phyloP scores from a whole-genome alignment of 2,329 filamentous ascomycete genomes.

The Catunica adiposa region DNA sequence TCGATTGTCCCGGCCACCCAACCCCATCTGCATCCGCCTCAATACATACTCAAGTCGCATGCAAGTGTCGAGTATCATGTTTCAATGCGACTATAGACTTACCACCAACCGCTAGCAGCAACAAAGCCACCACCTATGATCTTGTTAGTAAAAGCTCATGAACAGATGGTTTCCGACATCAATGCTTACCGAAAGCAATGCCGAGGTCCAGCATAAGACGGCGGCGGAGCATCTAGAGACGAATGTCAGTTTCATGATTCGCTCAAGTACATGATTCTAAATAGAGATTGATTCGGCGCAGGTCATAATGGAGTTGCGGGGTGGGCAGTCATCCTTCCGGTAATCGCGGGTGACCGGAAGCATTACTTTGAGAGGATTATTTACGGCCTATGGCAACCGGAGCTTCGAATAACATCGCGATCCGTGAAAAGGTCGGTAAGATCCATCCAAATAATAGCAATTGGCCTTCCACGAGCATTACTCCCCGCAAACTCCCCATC shows the following conservation, averaged over 20 bases:
- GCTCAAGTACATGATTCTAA: not conserved
- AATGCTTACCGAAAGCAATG: slow-evolving; percentile 37
- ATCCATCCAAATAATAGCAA: not conserved
- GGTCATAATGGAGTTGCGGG: too few species aligned
- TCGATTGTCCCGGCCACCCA: not conserved
- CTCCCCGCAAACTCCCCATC: not conserved
- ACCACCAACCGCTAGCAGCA: slow-evolving; percentile 43
- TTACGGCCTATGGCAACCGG: not conserved
- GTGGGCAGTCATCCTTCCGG: too few species aligned
- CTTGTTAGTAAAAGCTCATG: slow-evolving; percentile 1
- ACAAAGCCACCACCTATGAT: slow-evolving; percentile 34
- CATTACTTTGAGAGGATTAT: too few species aligned
- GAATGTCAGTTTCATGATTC: not conserved
- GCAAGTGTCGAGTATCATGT: not conserved
- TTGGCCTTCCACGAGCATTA: not conserved
- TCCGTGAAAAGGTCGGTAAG: not conserved
- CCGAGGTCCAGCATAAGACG: slow-evolving; percentile 39
- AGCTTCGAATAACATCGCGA: not conserved
- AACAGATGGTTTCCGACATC: not conserved
- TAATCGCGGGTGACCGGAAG: too few species aligned
- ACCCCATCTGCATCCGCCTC: not conserved
- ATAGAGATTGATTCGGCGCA: too few species aligned
- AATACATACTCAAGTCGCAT: not conserved
- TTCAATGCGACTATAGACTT: slow-evolving; percentile 19
- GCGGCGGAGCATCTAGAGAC: slow-evolving; percentile 40